Conservation (phyloP, 176 grass and related monocot species). For the Aegilops longissima region DNA sequence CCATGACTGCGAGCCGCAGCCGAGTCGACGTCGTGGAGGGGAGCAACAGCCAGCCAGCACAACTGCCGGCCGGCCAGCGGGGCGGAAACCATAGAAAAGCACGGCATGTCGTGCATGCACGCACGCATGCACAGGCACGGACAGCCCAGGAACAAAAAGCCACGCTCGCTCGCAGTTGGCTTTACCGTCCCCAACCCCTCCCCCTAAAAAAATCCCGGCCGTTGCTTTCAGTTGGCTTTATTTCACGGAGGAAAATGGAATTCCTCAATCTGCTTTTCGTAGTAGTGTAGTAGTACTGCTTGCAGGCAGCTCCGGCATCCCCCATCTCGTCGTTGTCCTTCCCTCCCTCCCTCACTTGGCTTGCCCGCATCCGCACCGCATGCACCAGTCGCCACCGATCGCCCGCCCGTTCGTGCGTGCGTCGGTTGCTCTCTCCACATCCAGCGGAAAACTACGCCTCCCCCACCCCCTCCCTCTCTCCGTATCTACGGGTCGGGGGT, state of each 20-base stretch:
- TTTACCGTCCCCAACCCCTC: background rate
- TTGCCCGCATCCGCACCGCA: slow-evolving; percentile 34
- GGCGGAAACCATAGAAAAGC: slow-evolving; percentile 11
- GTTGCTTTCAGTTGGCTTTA: background rate
- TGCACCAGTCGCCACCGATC: slow-evolving; percentile 16
- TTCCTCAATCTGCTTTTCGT: too few relatives aligned
- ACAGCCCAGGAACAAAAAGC: background rate
- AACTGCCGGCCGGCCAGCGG: background rate
- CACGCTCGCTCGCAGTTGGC: background rate
- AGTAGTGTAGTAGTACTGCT: too few relatives aligned
- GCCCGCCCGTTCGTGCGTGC: background rate
- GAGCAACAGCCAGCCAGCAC: background rate
- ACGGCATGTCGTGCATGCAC: slow-evolving; percentile 42
- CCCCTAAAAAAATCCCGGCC: background rate
- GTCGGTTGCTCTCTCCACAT: slow-evolving; percentile 51
- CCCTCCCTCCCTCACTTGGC: background rate
- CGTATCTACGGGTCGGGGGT: background rate
- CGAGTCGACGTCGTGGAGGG: slow-evolving; percentile 12
- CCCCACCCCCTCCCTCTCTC: slow-evolving; percentile 8
- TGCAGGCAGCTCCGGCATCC: too few relatives aligned
- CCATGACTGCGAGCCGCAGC: background rate
- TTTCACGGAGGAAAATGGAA: too few relatives aligned
- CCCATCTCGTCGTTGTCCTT: background rate
- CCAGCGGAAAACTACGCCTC: slow-evolving; percentile 54
- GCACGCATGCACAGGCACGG: background rate